Evolutionary conservation across 495 filamentous ascomycete species (phyloP).

Genomic region (Neurospora sp.): DNA sequence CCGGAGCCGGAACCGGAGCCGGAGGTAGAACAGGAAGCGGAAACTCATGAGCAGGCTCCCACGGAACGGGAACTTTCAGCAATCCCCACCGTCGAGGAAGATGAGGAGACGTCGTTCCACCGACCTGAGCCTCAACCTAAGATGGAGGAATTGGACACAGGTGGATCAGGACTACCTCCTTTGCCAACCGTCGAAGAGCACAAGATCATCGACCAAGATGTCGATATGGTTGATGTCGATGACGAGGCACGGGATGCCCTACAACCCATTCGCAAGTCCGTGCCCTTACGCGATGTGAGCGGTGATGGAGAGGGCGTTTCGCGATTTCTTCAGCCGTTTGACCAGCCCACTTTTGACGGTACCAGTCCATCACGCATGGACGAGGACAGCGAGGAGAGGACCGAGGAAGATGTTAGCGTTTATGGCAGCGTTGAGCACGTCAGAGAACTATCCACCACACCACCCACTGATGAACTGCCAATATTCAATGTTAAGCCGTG

Average conservation of each 20-base stretch:
- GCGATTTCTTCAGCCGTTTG: conserved; percentile 8
- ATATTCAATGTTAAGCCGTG: conserved; percentile 31
- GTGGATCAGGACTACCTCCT: conserved; percentile 19
- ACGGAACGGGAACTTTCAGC: conserved; percentile 17
- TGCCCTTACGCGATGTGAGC: conserved; percentile 12
- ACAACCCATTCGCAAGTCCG: conserved; percentile 38
- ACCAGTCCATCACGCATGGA: conserved; percentile 13
- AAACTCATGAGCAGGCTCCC: not conserved
- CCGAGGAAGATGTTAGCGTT: conserved; percentile 52
- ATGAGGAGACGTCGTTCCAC: conserved; percentile 12
- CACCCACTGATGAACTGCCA: conserved; percentile 38
- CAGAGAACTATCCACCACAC: conserved; percentile 37
- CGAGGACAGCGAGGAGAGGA: conserved; percentile 41
- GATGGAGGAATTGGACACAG: conserved; percentile 31
- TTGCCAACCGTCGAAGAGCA: conserved; percentile 18
- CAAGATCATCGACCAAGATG: conserved; percentile 17
- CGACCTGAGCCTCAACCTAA: conserved; percentile 23
- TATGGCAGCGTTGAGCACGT: conserved; percentile 41
- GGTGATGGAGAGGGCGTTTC: not conserved
- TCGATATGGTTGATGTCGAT: conserved; percentile 36
- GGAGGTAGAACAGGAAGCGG: conserved; percentile 7
- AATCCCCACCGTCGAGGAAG: conserved; percentile 18
- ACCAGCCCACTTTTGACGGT: conserved; percentile 5
- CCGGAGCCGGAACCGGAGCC: not conserved
- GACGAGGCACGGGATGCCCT: conserved; percentile 27